Evolutionary conservation across 176 grass and related monocot genomes (phyloP).

Genomic region (Puccinellia tenuiflora): DNA sequence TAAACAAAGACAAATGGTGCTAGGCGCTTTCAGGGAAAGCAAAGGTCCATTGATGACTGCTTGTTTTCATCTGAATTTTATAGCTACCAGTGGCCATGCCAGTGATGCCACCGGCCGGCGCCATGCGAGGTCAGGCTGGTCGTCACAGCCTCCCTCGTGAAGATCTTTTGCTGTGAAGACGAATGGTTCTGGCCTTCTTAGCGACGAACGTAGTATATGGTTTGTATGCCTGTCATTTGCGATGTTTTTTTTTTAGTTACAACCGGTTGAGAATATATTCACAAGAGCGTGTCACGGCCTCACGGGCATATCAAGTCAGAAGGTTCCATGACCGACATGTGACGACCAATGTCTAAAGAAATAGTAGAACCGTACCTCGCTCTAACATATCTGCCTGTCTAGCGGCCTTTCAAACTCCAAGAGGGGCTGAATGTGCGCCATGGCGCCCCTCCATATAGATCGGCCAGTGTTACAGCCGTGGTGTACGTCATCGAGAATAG

Average conservation of each 20-base stretch:
- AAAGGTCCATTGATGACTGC: not conserved
- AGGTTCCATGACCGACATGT: not conserved
- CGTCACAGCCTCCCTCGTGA: too few relatives aligned
- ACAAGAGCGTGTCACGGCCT: not conserved
- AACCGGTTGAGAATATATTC: not conserved
- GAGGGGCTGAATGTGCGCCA: too few relatives aligned
- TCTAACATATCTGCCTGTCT: not conserved
- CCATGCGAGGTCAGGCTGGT: not conserved
- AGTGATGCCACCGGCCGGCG: not conserved
- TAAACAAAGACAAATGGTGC: constrained; percentile 18
- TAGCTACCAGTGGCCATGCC: not conserved
- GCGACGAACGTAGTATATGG: not conserved
- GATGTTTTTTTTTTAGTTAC: not conserved
- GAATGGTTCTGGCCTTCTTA: not conserved
- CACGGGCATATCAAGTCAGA: not conserved
- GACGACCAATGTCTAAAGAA: not conserved
- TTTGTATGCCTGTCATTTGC: not conserved
- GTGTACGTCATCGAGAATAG: too few relatives aligned
- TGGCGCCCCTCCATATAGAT: too few relatives aligned
- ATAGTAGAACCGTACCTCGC: not conserved
- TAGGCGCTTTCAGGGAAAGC: constrained; percentile 1
- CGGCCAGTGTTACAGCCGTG: too few relatives aligned
- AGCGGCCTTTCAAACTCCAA: too few relatives aligned
- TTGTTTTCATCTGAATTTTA: not conserved
- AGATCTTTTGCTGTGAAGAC: not conserved